A percentile compares a stretch with the other conserved stretches of the same genome.
phyloP scores from a whole-genome alignment of 2,329 filamentous ascomycete species.

The Xylaria sp. region DNA sequence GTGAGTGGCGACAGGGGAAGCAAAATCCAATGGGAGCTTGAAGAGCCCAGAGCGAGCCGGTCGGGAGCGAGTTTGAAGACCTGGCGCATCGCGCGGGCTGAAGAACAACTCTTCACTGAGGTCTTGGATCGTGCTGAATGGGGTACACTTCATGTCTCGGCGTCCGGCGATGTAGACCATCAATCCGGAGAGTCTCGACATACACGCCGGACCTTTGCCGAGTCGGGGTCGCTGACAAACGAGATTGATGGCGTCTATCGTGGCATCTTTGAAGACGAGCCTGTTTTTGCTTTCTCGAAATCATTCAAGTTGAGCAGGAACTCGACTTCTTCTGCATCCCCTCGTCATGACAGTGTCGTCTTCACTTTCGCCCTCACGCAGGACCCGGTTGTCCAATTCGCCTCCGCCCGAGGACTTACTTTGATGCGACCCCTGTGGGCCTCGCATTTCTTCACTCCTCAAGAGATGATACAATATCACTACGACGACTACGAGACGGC shows the following conservation, averaged over 20 bases:
- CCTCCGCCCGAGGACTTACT: slow-evolving; percentile 78
- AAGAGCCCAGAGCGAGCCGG: slow-evolving; percentile 54
- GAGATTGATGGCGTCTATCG: slow-evolving; percentile 74
- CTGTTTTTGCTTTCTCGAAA: slow-evolving; percentile 83
- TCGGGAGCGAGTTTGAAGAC: slow-evolving; percentile 64
- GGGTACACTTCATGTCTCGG: slow-evolving; percentile 83
- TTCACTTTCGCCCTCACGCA: slow-evolving; percentile 84
- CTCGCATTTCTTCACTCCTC: slow-evolving; percentile 73
- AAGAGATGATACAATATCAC: slow-evolving; percentile 77
- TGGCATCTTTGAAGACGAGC: slow-evolving; percentile 79
- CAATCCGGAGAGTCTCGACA: slow-evolving; percentile 75
- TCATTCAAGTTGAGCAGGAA: slow-evolving; percentile 63
- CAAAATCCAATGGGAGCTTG: slow-evolving; percentile 75
- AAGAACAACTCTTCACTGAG: slow-evolving; percentile 79
- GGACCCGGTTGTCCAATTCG: slow-evolving; percentile 82
- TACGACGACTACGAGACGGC: slow-evolving; percentile 78
- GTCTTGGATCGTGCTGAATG: slow-evolving; percentile 81
- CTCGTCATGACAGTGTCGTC: slow-evolving; percentile 64
- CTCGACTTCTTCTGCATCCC: slow-evolving; percentile 46
- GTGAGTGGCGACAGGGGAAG: slow-evolving; percentile 79
- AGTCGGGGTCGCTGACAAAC: slow-evolving; percentile 73
- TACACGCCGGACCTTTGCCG: slow-evolving; percentile 76
- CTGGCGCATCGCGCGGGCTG: slow-evolving; percentile 70
- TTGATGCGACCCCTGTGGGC: slow-evolving; percentile 83
- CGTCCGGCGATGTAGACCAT: slow-evolving; percentile 72